phyloP scores from a whole-genome alignment of 2,329 filamentous ascomycete species.

The Dothistroma pini region DNA sequence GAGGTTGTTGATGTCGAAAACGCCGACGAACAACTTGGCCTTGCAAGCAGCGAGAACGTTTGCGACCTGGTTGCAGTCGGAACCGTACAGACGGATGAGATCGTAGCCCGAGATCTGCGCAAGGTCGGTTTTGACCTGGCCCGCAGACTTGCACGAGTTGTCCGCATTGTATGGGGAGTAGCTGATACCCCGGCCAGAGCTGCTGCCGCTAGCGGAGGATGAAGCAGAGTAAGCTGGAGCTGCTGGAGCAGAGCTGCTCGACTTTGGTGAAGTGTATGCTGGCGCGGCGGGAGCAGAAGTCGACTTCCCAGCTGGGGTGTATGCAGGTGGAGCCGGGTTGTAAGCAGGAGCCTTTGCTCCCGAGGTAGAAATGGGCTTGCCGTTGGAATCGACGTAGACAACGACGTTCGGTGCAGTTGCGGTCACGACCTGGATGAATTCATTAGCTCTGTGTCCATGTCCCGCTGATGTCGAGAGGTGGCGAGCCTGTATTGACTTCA shows the following conservation, averaged over 20 bases:
- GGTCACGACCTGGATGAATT: slow-evolving; percentile 34
- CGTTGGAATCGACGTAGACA: slow-evolving; percentile 59
- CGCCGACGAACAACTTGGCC: slow-evolving; percentile 70
- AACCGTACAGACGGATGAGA: slow-evolving; percentile 72
- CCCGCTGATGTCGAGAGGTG: too few relatives aligned
- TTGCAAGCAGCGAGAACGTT: slow-evolving; percentile 61
- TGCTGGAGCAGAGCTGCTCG: slow-evolving; percentile 14
- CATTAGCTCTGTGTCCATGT: not conserved
- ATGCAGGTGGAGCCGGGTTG: not conserved
- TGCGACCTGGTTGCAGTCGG: slow-evolving; percentile 70
- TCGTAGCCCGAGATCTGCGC: slow-evolving; percentile 55
- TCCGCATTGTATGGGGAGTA: slow-evolving; percentile 58
- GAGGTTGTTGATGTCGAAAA: slow-evolving; percentile 62
- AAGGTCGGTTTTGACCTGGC: slow-evolving; percentile 64
- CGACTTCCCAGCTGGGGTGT: not conserved
- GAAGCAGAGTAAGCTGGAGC: slow-evolving; percentile 2
- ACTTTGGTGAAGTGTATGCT: slow-evolving; percentile 11
- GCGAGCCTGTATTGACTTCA: not conserved
- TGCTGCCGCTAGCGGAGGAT: slow-evolving; percentile 2
- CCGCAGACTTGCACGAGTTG: slow-evolving; percentile 62
- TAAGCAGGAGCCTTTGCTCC: not conserved
- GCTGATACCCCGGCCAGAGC: slow-evolving; percentile 48
- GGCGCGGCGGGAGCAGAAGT: slow-evolving; percentile 5
- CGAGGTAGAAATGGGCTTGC: slow-evolving; percentile 45
- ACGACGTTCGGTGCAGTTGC: slow-evolving; percentile 49